Base-by-base conservation (phyloP, 768 basidiomycete genomes). In the Xanthoconium stramineum region DNA sequence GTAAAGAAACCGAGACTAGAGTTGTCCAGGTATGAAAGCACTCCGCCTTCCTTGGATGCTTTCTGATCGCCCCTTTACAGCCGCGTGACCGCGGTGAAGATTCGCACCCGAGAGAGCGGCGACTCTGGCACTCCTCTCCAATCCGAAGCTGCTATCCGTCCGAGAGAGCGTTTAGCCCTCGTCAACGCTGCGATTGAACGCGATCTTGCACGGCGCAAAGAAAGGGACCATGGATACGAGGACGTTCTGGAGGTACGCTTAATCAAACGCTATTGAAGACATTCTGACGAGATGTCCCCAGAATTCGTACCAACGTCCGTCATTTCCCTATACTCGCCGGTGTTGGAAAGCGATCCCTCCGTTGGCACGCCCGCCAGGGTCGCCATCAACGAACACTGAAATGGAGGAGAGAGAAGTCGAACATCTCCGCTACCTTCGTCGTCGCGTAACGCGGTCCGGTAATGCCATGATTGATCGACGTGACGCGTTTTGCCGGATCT, bases 401-500 rank as follows among this genome's bases (percentile, higher is more conserved):
- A 47, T 46, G 15, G 65, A 64, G 36, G 60, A 65, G 9, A 72
- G 48, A 57, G 70, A 19, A 49, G 46, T 36, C 29, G 68, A 57
- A 63, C 70, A 39, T 45, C 47, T 67, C 10, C 68, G 65, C 14
- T 67, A 64, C 40, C 66, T 93, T 53, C 89, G 95, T 57, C 64
- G 88, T 47, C 88, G 96, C 10, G 71, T 80, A 54, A 94, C 94
- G 1, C 89, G 96, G 52, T 91, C 89, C 35, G 95, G 95, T 5
- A 82, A 91, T 30, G 68, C 86, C 14, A 75, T 84, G 59, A 62
- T 96, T 17, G 94, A 97, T 72, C 82, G 96, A 47, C 82, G 86
- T 14, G 70, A 75, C 55, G 61, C 72, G 14, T 63, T 67, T 53
- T 61, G 61, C 37, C 62, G 63, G 49, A 58, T 56, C 35, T 62